Evolutionary conservation across 192 early-diverging fungal species (phyloP).

Genomic region (Coemansia javaensis): DNA sequence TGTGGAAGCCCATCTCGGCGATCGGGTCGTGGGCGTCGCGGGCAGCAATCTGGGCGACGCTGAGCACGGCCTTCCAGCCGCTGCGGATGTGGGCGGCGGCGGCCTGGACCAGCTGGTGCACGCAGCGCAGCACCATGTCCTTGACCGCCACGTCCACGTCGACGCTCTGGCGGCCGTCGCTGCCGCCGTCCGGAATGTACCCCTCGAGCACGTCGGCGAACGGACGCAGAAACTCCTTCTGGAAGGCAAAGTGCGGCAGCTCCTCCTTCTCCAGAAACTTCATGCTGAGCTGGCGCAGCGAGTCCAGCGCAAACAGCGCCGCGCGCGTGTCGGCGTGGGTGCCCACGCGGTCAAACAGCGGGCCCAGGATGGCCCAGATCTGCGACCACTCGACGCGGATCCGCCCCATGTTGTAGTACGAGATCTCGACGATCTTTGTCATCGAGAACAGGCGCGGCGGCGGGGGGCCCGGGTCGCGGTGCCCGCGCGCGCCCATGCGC

Average conservation of each 20-base stretch:
- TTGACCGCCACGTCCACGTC: conserved; percentile 49
- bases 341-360: conserved; percentile 84
- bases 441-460: conserved; percentile 81
- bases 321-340: conserved; percentile 79
- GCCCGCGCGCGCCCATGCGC: too few relatives aligned
- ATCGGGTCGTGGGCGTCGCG: conserved; percentile 65
- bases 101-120: conserved; percentile 70
- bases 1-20: conserved; percentile 68
- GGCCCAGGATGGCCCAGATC: conserved; percentile 78
- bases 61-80: conserved; percentile 72
- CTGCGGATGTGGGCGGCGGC: conserved; percentile 72
- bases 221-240: conserved; percentile 89
- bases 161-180: conserved; percentile 1
- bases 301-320: conserved; percentile 86
- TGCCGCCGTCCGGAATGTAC: conserved; percentile 55
- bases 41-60: conserved; percentile 60
- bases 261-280: conserved; percentile 95
- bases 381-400: conserved; percentile 95
- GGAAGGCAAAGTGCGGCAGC: conserved; percentile 87
- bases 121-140: conserved; percentile 75
- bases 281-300: conserved; percentile 84
- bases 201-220: conserved; percentile 79
- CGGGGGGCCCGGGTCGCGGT: too few relatives aligned
- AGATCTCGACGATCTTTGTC: conserved; percentile 92
- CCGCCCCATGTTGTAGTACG: conserved; percentile 95